Percentiles rank a stretch among this genome's conserved stretches.
Conservation (phyloP, 257 asterid species). For the Ajuga chamaepitys region DNA sequence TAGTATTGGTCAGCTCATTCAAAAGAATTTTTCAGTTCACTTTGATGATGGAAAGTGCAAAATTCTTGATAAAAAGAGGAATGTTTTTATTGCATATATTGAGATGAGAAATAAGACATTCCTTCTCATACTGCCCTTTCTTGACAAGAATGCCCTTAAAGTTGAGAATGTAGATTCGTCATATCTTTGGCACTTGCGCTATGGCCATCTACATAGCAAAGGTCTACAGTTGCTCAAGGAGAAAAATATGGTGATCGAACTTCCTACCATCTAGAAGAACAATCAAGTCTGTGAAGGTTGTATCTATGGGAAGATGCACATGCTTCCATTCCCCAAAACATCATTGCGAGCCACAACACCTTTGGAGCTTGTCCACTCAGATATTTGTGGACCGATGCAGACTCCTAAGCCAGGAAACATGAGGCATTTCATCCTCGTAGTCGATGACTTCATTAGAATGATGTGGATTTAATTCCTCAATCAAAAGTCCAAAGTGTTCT, state of each 20-base stretch:
- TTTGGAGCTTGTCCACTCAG: neutral
- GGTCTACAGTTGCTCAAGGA: neutral
- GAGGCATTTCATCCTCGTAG: neutral
- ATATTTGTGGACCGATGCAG: neutral
- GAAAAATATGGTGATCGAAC: neutral
- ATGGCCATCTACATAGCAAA: neutral
- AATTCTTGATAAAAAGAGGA: no score
- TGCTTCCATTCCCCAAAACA: neutral
- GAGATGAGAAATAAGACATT: neutral
- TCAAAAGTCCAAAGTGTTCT: neutral
- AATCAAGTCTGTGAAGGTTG: no score
- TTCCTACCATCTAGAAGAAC: neutral
- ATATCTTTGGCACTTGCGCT: neutral
- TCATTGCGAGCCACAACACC: neutral
- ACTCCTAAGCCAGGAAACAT: neutral
- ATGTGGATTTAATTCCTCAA: neutral
- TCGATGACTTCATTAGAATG: neutral
- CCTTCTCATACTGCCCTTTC: neutral
- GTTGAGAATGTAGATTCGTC: neutral
- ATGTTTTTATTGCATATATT: no score
- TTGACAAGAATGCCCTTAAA: neutral
- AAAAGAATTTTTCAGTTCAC: neutral
- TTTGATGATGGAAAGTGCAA: neutral
- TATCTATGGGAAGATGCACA: neutral
- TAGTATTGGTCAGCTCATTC: neutral